Evolutionary conservation across 495 filamentous ascomycete species (phyloP), one percentile per base, ranked within the genome.

Genomic region (Annulohypoxylon bovei): DNA sequence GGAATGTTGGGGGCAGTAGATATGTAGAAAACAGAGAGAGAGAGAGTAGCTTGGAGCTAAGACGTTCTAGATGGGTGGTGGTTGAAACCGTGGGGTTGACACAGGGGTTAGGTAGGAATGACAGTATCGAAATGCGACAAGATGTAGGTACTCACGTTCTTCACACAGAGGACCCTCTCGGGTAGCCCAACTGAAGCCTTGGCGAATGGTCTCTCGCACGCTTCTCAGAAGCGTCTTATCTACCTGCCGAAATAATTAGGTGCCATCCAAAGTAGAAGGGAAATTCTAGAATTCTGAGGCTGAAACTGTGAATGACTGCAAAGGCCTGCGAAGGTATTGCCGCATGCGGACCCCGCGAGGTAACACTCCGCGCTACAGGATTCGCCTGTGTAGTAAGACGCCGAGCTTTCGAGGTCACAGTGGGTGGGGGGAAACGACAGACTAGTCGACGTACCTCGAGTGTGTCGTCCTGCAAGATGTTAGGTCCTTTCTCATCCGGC

Each of bases 381-480:
- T 58, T 56, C 30, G 55, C 35, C 30, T 64, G 68, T 64, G 66
- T 70, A 75, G 72, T 75, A 75, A 71, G 75, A 73, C 70, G 70
- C 62, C 66, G 54, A 72, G 70, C 62, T 63, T 63, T 74, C 61
- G 75, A 72, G 70, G 70, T 73, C 59, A 75, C 67, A 74, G 68
- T 55, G 67, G 72, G 60, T 70, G 52, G 70, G 56, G 59, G 54
- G 27, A 56, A 70, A 68, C 30, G 56, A 60, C 33, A 66, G 50
- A 60, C 44, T 65, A 35, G 64, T 54, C 35, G 57, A 83, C 85
- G 76, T 73, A 87, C 86, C 73, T 93, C 90, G 30, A 99, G 81
- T 12, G 95, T 98, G 79, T 99, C 95, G 78, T 99, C 95, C 81
- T 97, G 94, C 40, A 99, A 82, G 66, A 99, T 96, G 79, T 99